Evolutionary conservation across 2,329 filamentous ascomycete species (phyloP), one percentile per base, ranked within the genome.

Genomic region (Elsinoe australis): DNA sequence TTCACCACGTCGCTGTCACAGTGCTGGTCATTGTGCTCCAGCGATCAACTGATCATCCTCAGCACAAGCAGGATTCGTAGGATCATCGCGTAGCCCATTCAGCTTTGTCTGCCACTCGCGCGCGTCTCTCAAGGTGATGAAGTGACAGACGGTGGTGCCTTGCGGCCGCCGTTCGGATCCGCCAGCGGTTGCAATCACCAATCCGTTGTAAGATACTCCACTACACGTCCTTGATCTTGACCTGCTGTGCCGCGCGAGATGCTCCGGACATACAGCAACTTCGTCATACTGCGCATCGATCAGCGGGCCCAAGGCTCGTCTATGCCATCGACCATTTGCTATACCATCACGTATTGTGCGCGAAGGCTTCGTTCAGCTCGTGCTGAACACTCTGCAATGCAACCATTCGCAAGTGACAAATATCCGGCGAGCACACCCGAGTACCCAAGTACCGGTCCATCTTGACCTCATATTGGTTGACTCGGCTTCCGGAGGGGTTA

Each of bases 141-240:
- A 32, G 19, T 44, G 39, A 17, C 24, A 44, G 15, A 15, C 24
- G 39, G 17, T 21, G 39, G 39, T 32, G 24, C 24, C 28, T 44
- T 29, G 24, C 39, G 39, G 14, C 39, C 39, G 26, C 26, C 6
- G 7, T 7, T 29, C 7, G 12, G 26, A 29, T 6, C 26, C n/a
- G n/a, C n/a, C n/a, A n/a, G n/a, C n/a, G n/a, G 36, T 41, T 41
- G 36, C 28, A 26, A 41, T 41, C 19, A 15, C 36, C 36, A 41
- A 28, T 41, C 36, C 36, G 36, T 41, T 41, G 7, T 10, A 41
- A 41, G 36, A 41, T 41, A 41, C 36, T 41, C 36, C 36, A 41
- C 36, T 14, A 9, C 36, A 41, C n/a, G 36, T 41, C 36, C 36
- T 41, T 41, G 36, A 41, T 41, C 26, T 41, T 21, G 8, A 15